Percentiles rank a stretch among this genome's conserved stretches.
These are phyloP conservation scores for Pisolithus tinctorius DNA, from an alignment of 768 basidiomycete genomes.

Conservation along the genomic window DNA sequence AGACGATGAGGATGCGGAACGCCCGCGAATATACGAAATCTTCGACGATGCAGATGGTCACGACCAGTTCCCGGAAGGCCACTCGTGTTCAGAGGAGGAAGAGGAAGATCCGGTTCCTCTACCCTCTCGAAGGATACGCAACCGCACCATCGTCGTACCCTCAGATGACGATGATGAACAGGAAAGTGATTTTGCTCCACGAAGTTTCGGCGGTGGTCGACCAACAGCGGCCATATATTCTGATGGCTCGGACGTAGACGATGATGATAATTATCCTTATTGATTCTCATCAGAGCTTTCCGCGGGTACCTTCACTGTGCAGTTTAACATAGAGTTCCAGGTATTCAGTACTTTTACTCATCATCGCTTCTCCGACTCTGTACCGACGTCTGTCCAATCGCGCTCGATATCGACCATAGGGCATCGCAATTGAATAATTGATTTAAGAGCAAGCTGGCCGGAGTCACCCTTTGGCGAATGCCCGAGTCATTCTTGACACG, in stretches of 20 bases:
- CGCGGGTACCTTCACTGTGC: background rate
- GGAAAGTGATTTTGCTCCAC: background rate
- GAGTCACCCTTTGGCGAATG: no score
- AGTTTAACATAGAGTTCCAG: no score
- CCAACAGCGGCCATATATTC: constrained; percentile 11
- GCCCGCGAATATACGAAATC: constrained; percentile 21
- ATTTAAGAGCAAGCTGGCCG: no score
- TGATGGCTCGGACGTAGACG: constrained; percentile 14
- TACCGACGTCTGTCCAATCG: no score
- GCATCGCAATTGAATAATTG: no score
- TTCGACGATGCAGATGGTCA: constrained; percentile 9
- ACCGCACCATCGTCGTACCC: constrained; percentile 4
- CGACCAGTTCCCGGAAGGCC: background rate
- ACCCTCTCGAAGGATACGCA: background rate
- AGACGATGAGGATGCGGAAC: background rate
- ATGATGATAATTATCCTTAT: constrained; percentile 4
- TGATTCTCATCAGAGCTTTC: background rate
- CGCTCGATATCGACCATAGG: no score
- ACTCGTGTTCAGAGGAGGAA: constrained; percentile 1
- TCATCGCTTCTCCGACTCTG: no score
- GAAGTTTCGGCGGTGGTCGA: background rate
- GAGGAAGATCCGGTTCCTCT: background rate
- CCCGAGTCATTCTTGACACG: no score
- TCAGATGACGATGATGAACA: constrained; percentile 17
- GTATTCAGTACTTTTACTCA: no score